Percentiles rank a stretch among this genome's conserved stretches.
Evolutionary conservation across 331 rosid genomes (phyloP).

Genomic region (Acacia concinna): DNA sequence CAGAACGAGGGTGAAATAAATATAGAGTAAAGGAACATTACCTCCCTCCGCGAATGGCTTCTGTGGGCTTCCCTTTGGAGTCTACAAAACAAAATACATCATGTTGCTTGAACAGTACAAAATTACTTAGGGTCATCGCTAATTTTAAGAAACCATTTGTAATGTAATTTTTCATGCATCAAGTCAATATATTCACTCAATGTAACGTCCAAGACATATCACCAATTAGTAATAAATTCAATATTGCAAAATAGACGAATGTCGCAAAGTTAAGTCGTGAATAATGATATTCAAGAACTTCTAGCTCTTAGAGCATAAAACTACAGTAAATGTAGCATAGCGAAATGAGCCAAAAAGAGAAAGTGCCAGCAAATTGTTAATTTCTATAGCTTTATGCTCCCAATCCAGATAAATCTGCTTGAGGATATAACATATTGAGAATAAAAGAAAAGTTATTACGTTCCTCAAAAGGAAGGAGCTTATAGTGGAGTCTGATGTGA

Average conservation of each 20-base stretch:
- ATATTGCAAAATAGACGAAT: background rate
- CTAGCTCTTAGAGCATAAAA: conserved; percentile 7
- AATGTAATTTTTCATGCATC: background rate
- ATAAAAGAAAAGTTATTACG: conserved; percentile 12
- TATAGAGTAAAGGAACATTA: conserved; percentile 34
- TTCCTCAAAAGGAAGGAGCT: conserved; percentile 18
- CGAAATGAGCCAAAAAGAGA: background rate
- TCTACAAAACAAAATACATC: conserved; percentile 48
- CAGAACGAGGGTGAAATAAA: conserved; percentile 9
- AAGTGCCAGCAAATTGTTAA: conserved; percentile 2
- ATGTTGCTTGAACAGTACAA: conserved; percentile 13
- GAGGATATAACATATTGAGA: conserved; percentile 2
- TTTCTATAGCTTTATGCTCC: background rate
- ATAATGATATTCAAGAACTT: background rate
- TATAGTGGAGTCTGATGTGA: background rate
- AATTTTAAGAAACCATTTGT: conserved; percentile 4
- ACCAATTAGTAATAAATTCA: conserved; percentile 4
- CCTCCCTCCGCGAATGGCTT: conserved; percentile 95
- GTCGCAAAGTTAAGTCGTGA: conserved; percentile 1
- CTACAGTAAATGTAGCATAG: background rate
- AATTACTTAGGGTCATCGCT: conserved; percentile 6
- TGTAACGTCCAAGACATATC: conserved; percentile 4
- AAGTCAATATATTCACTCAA: conserved; percentile 15
- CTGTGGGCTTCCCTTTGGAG: conserved; percentile 87
- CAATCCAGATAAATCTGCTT: conserved; percentile 20